Base-by-base conservation (phyloP, 768 basidiomycete species). In the Paxillus ammoniavirescens region DNA sequence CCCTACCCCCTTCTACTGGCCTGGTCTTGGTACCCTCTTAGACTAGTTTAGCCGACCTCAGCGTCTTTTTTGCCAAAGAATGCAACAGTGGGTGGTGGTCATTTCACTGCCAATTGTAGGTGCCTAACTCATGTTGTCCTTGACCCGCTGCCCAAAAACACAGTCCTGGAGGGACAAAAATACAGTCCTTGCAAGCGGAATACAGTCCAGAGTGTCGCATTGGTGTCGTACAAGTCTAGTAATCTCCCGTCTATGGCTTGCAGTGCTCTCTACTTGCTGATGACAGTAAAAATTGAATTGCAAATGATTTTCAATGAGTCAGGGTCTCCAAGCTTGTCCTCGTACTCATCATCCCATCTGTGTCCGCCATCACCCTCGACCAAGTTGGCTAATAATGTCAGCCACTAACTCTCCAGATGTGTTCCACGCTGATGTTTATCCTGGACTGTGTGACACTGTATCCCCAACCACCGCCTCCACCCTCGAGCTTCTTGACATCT, bases 391-490 rank as follows among this genome's bases (percentile, higher is more conserved):
- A 17, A 38, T 15, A 14, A 38, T 38, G 37, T 13, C 37, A 8
- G 13, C 37, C 37, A 15, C 14, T 15, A 38, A 38, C 13, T 38
- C 37, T 12, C 37, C 37, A 7, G n/a, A 38, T 2, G 37, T 13
- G 14, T 38, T 38, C 37, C 6, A 13, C n/a, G 37, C 37, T 38
- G 31, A 33, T 2, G 8, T 33, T 10, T 73, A 72, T 50, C 75
- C 77, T 50, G 76, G 69, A 38, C 61, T 77, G n/a, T 53, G 64
- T 4, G 55, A 6, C 13, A 17, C 43, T 23, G 43, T 44, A 14
- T 44, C 43, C 9, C 43, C 43, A 30, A 8, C 43, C 13, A 13
- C 37, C 37, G 14, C n/a, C 9, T 38, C 37, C 37, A 15, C 37
- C 37, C 37, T 38, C 14, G 37, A 38, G 6, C 37, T 38, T 38